Base-by-base conservation (phyloP, 768 basidiomycete species). In the Tricholoma terreum region DNA sequence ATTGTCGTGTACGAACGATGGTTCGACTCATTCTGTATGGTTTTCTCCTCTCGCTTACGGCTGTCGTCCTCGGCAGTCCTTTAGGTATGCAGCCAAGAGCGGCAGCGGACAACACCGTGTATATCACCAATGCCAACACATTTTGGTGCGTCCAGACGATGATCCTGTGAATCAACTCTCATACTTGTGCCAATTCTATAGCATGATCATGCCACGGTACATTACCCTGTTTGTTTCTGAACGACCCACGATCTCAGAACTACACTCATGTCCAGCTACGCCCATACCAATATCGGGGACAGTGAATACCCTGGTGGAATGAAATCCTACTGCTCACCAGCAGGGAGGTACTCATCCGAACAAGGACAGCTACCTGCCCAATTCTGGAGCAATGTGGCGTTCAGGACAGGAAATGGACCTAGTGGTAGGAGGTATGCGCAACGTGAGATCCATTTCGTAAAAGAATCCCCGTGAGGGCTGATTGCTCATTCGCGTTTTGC, bases 261-360 rank as follows among this genome's bases (percentile, higher is more conserved):
- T n/a, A 22, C 6, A 9, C 12, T 10, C 48, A 30, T 7, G 34
- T 14, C 9, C n/a, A 48, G 74, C 33, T 64, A 75, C 52, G 64
- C 75, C 2, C 72, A 80, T 61, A 82, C 80, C 10, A 70, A 80
- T 59, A 75, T 84, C 51, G 81, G 82, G 10, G 80, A 81, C 58
- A 79, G 77, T 59, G 82, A 83, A 63, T 73, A 75, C 52, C 80
- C 80, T 0, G 81, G 81, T 19, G 80, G 81, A 1, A 81, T 74
- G 64, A 77, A 76, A 56, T 75, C 77, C 0, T 84, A 81, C 63
- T 84, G 82, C 58, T 78, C 81, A 0, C 65, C 77, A 2, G 64
- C 67, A 0, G 80, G 75, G 0, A 68, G 68, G 35, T 75, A 71
- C 58, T 73, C 75, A 1, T 24, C 67, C 27, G 53, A 58, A 3